Conservation (phyloP, 352 stramenopile species). For the Globisporangium iwayamae region DNA sequence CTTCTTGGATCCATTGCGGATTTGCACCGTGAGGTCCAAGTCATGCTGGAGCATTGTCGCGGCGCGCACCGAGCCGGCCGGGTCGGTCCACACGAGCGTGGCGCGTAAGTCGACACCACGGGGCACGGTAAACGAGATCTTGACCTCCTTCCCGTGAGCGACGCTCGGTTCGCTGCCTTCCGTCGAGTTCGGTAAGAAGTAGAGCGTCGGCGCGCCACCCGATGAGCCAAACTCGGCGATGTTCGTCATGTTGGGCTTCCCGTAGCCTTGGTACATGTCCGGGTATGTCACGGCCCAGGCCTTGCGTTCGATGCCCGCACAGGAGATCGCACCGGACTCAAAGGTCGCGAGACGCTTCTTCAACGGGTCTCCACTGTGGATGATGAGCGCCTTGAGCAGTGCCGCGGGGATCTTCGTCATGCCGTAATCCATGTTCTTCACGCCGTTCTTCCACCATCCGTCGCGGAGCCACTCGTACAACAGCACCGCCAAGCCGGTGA, state of each 20-base stretch:
- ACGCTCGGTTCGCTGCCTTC: conserved; percentile 55
- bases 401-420: conserved; percentile 67
- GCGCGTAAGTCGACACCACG: conserved; percentile 57
- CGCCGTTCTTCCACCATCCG: conserved; percentile 71
- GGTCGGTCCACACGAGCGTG: conserved; percentile 82
- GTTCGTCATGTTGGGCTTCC: conserved; percentile 78
- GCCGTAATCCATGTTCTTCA: conserved; percentile 43
- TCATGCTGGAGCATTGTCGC: conserved; percentile 74
- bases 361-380: conserved; percentile 68
- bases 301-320: conserved; percentile 26
- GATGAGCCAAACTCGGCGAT: conserved; percentile 51
- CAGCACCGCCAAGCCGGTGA: conserved; percentile 72
- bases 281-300: conserved; percentile 47
- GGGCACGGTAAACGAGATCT: conserved; percentile 70
- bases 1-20: conserved; percentile 47
- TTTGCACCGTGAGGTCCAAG: conserved; percentile 62
- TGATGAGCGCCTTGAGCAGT: conserved; percentile 75
- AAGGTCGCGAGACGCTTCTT: conserved; percentile 40
- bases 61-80: conserved; percentile 55
- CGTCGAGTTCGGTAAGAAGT: conserved; percentile 76
- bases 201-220: conserved; percentile 34
- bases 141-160: conserved; percentile 46
- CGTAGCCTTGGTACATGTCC: conserved; percentile 80
- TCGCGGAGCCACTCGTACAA: conserved; percentile 77
- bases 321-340: conserved; percentile 46